A percentile compares a stretch with the other conserved stretches of the same genome.
Evolutionary conservation across 2,329 filamentous ascomycete genomes (phyloP).

Genomic region (Colletotrichum spaethianum): DNA sequence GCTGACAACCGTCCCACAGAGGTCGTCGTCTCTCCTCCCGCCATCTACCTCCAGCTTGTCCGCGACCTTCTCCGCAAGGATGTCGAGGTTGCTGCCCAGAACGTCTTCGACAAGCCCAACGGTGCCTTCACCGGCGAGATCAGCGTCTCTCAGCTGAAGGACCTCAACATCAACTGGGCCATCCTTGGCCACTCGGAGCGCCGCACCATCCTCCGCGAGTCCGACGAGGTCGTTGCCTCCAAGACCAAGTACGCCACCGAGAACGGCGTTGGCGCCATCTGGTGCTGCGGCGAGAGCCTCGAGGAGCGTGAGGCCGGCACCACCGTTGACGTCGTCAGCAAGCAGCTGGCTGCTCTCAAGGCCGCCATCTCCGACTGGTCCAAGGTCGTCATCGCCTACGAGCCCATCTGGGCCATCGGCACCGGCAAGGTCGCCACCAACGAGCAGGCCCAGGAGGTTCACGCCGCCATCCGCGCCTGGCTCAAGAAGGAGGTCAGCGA

Average conservation of each 20-base stretch:
- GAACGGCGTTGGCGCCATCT: slow-evolving; percentile 89
- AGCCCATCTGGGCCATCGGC: slow-evolving; percentile 97
- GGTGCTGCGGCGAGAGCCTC: slow-evolving; percentile 97
- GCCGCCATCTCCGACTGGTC: slow-evolving; percentile 86
- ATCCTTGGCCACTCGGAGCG: slow-evolving; percentile 97
- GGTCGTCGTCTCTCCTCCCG: slow-evolving; percentile 93
- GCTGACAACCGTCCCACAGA: slow-evolving; percentile 66
- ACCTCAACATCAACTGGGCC: slow-evolving; percentile 89
- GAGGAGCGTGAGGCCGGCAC: slow-evolving; percentile 90
- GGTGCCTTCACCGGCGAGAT: slow-evolving; percentile 98
- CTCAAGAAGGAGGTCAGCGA: slow-evolving; percentile 83
- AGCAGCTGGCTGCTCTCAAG: slow-evolving; percentile 88
- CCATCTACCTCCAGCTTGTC: slow-evolving; percentile 90
- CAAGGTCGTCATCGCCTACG: slow-evolving; percentile 97
- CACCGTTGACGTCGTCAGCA: slow-evolving; percentile 88
- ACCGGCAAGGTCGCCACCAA: slow-evolving; percentile 94
- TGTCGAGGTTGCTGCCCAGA: slow-evolving; percentile 93
- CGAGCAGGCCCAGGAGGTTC: slow-evolving; percentile 93
- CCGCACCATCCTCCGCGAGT: slow-evolving; percentile 89
- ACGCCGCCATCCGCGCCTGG: slow-evolving; percentile 93
- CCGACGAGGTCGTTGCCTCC: slow-evolving; percentile 85
- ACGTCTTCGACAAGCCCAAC: slow-evolving; percentile 97
- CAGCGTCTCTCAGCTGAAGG: slow-evolving; percentile 90
- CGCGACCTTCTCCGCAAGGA: slow-evolving; percentile 82
- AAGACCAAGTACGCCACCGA: slow-evolving; percentile 96